Base-by-base conservation (phyloP, 768 basidiomycete species). In the Tephrocybe rancida region DNA sequence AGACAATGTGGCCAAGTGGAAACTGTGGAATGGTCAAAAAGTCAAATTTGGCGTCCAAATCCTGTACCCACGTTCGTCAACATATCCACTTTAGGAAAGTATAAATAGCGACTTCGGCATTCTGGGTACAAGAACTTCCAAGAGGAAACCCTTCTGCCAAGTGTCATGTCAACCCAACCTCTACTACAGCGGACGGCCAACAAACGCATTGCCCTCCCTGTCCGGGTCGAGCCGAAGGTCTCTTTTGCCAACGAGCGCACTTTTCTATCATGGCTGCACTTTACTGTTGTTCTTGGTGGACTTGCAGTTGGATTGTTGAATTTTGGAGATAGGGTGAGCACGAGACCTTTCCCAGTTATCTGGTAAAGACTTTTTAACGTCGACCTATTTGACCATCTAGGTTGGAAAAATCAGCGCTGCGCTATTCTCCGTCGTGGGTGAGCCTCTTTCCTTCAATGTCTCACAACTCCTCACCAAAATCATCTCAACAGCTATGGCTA, bases 211-310 rank as follows among this genome's bases (percentile, higher is more conserved):
- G 95, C 97, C 11, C 88, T 99, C 41, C 96, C 97, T 34, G 85
- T 99, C 61, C 85, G 94, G 59, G 91, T 94, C 48, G 93, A 96
- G 70, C 93, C 93, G 27, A 96, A 96, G 63, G 93, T 96, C 56
- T 92, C 92, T 43, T 96, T 95, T 62, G 93, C 93, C 38, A 95
- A 95, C 70, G 93, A 95, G 70, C 85, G 92, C 51, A 95, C 97
- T 0, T 98, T 98, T 74, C 80, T 99, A 41, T 95, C 95, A 81
- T 98, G 96, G 97, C 82, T 98, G 44, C 95, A 97, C 71, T 98
- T 97, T 70, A 95, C 95, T 35, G 94, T 98, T 72, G 93, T 99
- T 53, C 86, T 99, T 7, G 95, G 96, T 25, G 97, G 97, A 52
- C 82, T 99, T 42, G 91, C 95, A 1, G 95, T 98, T 13, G 97